A percentile compares a stretch with the other conserved stretches of the same genome.
Conservation (phyloP, 2,329 filamentous ascomycete genomes). For the Penicillium brevicompactum region DNA sequence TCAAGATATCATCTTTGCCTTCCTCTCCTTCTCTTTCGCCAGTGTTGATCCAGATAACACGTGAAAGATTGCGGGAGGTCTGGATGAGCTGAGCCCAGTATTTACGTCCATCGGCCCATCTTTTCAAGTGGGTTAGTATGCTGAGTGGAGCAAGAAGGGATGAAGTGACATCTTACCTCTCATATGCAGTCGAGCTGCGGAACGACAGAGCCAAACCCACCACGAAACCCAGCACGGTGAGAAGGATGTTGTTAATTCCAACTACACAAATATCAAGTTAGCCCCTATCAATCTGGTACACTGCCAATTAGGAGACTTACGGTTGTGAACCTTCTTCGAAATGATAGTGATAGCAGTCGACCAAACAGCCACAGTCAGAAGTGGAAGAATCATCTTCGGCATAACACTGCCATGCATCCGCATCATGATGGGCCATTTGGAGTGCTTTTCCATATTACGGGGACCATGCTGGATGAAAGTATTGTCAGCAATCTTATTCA, state of each 20-base stretch:
- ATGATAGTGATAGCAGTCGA: slow-evolving; percentile 65
- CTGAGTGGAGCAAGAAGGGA: not conserved
- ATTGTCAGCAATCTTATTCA: slow-evolving; percentile 2
- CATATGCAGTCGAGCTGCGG: slow-evolving; percentile 75
- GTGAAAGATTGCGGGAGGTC: slow-evolving; percentile 59
- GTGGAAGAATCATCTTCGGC: slow-evolving; percentile 72
- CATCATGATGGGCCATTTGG: slow-evolving; percentile 75
- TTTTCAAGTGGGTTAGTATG: slow-evolving; percentile 11
- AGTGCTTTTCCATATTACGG: slow-evolving; percentile 70
- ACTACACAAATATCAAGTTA: slow-evolving; percentile 32
- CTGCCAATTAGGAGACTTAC: slow-evolving; percentile 26
- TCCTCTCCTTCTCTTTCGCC: slow-evolving; percentile 59
- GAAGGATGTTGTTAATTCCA: slow-evolving; percentile 66
- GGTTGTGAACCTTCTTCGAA: slow-evolving; percentile 46
- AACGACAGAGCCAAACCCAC: slow-evolving; percentile 78
- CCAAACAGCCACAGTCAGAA: slow-evolving; percentile 66
- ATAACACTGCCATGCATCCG: slow-evolving; percentile 75
- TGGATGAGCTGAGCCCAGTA: slow-evolving; percentile 63
- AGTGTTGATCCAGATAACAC: slow-evolving; percentile 81
- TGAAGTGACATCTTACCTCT: slow-evolving; percentile 50
- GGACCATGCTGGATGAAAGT: slow-evolving; percentile 46
- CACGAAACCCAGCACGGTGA: slow-evolving; percentile 80
- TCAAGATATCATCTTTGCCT: slow-evolving; percentile 68
- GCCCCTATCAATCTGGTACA: not conserved
- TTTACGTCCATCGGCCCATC: slow-evolving; percentile 64